phyloP scores from a whole-genome alignment of 495 filamentous ascomycete genomes.

The Durotheca rogersii region DNA sequence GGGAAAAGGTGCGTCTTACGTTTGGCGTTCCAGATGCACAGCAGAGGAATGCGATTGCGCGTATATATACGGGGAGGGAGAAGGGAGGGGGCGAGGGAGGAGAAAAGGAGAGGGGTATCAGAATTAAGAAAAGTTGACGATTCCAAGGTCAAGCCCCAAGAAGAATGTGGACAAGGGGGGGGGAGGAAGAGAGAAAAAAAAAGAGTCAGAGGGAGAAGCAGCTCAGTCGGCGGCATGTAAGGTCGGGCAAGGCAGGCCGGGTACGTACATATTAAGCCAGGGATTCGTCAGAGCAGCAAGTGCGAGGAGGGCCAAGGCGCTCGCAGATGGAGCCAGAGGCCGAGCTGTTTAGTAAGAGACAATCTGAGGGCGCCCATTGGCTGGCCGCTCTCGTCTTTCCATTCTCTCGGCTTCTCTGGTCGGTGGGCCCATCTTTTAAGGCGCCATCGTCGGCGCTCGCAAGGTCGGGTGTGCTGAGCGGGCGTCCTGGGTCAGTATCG shows the following conservation, averaged over 20 bases:
- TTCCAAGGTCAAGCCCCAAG: no score
- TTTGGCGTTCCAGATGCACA: slow-evolving; percentile 25
- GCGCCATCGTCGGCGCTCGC: background rate
- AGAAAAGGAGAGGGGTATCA: slow-evolving; percentile 24
- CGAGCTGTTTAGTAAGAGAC: slow-evolving; percentile 22
- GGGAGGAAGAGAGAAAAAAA: slow-evolving; percentile 6
- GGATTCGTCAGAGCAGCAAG: slow-evolving; percentile 19
- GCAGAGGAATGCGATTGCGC: slow-evolving; percentile 22
- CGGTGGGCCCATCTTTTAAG: slow-evolving; percentile 19
- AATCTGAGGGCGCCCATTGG: slow-evolving; percentile 22
- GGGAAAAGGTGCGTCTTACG: slow-evolving; percentile 23
- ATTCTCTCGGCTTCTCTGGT: slow-evolving; percentile 27
- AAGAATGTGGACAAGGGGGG: background rate
- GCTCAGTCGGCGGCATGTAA: slow-evolving; percentile 14
- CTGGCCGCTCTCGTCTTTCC: slow-evolving; percentile 1
- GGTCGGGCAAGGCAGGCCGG: slow-evolving; percentile 11
- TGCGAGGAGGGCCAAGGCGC: slow-evolving; percentile 19
- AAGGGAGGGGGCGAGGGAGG: no score
- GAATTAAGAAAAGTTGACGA: no score
- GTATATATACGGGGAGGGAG: no score
- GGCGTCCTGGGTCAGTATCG: no score
- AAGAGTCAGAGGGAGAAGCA: no score
- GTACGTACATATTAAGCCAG: slow-evolving; percentile 22
- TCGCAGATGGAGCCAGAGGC: slow-evolving; percentile 8
- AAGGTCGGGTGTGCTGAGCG: no score